These are phyloP conservation scores for Fusarium subtropicale DNA, from an alignment of 2,329 filamentous ascomycete genomes.

Conservation along the genomic window DNA sequence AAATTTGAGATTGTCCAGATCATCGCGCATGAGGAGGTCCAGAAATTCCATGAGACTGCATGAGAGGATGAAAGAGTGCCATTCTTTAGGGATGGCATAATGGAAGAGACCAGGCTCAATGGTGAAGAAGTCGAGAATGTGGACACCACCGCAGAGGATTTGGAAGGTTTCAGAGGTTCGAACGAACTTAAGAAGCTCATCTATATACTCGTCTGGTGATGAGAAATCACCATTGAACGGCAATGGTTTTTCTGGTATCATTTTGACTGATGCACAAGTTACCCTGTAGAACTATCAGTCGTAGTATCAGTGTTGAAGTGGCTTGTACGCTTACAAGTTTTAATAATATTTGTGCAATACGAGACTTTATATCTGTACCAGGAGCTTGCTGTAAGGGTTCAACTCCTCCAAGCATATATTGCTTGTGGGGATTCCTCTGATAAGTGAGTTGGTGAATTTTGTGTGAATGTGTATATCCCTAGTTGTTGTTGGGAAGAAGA, in stretches of 20 bases:
- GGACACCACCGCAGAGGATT: conserved; percentile 94
- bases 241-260: conserved; percentile 67
- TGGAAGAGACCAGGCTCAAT: conserved; percentile 85
- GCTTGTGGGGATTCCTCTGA: neutral
- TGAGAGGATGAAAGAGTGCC: conserved; percentile 80
- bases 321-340: conserved; percentile 1
- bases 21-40: conserved; percentile 82
- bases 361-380: neutral
- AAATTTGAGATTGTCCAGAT: conserved; percentile 62
- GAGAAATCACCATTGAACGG: conserved; percentile 78
- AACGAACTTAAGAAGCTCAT: conserved; percentile 80
- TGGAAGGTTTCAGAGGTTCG: conserved; percentile 81
- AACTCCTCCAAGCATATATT: neutral
- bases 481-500: neutral
- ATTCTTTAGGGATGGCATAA: conserved; percentile 79
- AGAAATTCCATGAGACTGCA: conserved; percentile 80
- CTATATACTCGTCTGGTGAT: conserved; percentile 80
- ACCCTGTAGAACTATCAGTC: conserved; percentile 37
- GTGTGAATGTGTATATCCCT: neutral
- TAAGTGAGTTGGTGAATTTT: neutral
- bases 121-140: conserved; percentile 96
- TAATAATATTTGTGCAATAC: neutral
- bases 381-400: too few relatives aligned
- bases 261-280: conserved; percentile 44
- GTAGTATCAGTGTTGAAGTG: neutral